Conservation (phyloP, 805 yeast species). For the Ogataea nitratoaversa region DNA sequence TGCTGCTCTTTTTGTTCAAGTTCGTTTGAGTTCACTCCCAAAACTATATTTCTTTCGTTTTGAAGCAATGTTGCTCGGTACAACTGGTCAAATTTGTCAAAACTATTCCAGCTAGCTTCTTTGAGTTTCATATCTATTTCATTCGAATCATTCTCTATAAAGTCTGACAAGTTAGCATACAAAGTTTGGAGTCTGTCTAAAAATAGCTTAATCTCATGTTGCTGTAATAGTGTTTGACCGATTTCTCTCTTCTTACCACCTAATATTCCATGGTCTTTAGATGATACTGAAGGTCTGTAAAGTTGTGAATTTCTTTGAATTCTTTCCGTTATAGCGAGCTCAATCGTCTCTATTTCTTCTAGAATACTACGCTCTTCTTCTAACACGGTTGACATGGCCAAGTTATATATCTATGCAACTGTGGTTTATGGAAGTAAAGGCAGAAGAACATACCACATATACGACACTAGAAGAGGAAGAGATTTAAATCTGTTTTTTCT, state of each 20-base stretch:
- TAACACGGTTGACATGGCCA: conserved; percentile 24
- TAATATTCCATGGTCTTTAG: conserved; percentile 27
- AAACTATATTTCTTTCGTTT: conserved; percentile 25
- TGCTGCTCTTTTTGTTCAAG: conserved; percentile 14
- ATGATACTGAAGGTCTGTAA: conserved; percentile 29
- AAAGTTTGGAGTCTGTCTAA: conserved; percentile 40
- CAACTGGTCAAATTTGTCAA: conserved; percentile 36
- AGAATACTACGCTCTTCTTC: conserved; percentile 37
- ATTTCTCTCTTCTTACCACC: conserved; percentile 38
- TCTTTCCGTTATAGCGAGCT: conserved; percentile 59
- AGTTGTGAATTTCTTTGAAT: conserved; percentile 58
- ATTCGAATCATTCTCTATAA: conserved; percentile 4
- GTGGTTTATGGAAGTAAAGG: too few relatives aligned
- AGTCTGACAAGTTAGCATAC: conserved; percentile 21
- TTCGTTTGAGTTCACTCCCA: conserved; percentile 21
- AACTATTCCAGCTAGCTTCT: conserved; percentile 11
- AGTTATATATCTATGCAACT: too few relatives aligned
- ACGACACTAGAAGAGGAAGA: too few relatives aligned
- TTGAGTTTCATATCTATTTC: conserved; percentile 5
- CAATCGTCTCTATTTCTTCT: conserved; percentile 72
- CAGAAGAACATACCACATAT: too few relatives aligned
- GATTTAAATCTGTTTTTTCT: too few relatives aligned
- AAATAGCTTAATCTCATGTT: conserved; percentile 61
- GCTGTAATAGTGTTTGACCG: conserved; percentile 53
- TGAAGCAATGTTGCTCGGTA: conserved; percentile 30